A percentile compares a stretch with the other conserved stretches of the same genome.
Conservation (phyloP, 2,329 filamentous ascomycete genomes). For the Microthyrium microscopicum region DNA sequence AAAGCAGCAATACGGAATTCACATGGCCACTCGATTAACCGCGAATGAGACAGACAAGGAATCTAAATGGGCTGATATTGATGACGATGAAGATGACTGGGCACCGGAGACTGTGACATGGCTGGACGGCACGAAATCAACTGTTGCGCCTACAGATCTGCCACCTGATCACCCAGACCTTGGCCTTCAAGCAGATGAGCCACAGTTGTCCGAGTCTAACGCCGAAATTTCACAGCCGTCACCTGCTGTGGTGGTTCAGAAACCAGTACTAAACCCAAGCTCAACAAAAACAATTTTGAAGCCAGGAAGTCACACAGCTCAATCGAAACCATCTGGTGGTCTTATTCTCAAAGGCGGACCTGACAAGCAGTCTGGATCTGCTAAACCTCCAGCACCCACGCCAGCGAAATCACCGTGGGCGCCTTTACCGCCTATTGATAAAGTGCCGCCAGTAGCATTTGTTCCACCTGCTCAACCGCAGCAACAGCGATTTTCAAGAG, state of each 20-base stretch:
- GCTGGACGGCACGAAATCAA: constrained; percentile 76
- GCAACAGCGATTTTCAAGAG: constrained; percentile 32
- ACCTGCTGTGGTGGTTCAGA: constrained; percentile 5
- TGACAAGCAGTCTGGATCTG: constrained; percentile 56
- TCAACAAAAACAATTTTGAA: constrained; percentile 33
- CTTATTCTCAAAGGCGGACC: constrained; percentile 49
- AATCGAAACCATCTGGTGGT: constrained; percentile 33
- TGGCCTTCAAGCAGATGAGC: not conserved
- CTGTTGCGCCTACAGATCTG: constrained; percentile 41
- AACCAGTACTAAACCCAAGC: constrained; percentile 8
- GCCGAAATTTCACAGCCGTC: no score
- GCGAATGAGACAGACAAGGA: constrained; percentile 57
- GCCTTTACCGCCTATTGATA: constrained; percentile 67
- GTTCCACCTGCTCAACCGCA: constrained; percentile 32
- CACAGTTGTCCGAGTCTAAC: no score
- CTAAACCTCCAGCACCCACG: constrained; percentile 52
- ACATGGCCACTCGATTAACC: constrained; percentile 63
- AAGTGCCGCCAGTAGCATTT: constrained; percentile 50
- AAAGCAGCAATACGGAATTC: constrained; percentile 69
- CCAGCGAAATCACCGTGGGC: constrained; percentile 89
- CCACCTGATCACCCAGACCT: constrained; percentile 13
- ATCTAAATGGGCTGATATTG: constrained; percentile 78
- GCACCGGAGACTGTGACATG: constrained; percentile 71
- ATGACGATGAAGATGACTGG: constrained; percentile 80
- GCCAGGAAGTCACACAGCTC: constrained; percentile 24